Percentiles rank a stretch among this genome's conserved stretches.
Evolutionary conservation across 345 rosid genomes (phyloP).

Genomic region (Salix caprea): DNA sequence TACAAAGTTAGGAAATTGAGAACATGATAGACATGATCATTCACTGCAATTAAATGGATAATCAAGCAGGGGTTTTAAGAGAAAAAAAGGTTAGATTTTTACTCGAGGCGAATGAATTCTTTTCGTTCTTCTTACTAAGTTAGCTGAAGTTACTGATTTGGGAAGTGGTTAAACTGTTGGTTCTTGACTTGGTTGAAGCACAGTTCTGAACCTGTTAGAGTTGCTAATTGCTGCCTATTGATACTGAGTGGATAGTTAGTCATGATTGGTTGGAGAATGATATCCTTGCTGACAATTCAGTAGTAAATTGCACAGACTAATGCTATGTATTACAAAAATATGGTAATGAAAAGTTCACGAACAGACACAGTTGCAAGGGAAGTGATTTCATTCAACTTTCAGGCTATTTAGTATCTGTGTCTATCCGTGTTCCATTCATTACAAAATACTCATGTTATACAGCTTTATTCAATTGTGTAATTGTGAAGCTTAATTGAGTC

Average conservation of each 20-base stretch:
- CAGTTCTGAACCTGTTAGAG: neutral
- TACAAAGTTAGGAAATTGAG: neutral
- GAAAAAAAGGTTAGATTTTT: neutral
- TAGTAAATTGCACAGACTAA: neutral
- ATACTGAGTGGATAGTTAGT: neutral
- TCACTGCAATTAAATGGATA: neutral
- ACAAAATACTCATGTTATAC: neutral
- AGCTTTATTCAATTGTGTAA: neutral
- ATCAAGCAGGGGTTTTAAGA: neutral
- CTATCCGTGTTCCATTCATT: neutral
- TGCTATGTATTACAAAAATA: neutral
- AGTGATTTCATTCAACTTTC: neutral
- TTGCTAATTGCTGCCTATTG: neutral
- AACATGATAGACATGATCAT: neutral
- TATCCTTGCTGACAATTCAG: no score
- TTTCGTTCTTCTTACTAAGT: neutral
- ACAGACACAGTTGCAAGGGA: neutral
- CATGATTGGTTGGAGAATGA: no score
- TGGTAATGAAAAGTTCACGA: neutral
- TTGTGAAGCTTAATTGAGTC: neutral
- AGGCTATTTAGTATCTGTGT: neutral
- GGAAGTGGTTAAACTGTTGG: neutral
- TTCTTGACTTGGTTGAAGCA: neutral
- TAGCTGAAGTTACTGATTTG: neutral
- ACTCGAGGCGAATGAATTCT: neutral